Base-by-base conservation (phyloP, 2,329 filamentous ascomycete species). In the Emmonsia crescens region DNA sequence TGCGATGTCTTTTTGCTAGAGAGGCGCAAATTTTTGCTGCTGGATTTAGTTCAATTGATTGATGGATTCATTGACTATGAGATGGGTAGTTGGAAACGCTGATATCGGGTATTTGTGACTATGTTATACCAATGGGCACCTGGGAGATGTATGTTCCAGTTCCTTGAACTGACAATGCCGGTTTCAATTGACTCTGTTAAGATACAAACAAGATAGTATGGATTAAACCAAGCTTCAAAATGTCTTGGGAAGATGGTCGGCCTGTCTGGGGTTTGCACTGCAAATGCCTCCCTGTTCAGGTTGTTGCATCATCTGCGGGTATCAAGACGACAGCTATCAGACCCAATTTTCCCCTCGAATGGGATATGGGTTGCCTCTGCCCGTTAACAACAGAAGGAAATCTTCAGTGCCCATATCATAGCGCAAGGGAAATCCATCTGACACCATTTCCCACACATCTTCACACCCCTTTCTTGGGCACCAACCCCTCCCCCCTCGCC, bases 401-500 rank as follows among this genome's bases (percentile, higher is more conserved):
- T 44, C 16, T n/a, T 36, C 33, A 36, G 33, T 5, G 5, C 3
- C 33, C 33, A 36, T n/a, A n/a, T 36, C 33, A 36, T 36, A 36
- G 33, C 9, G 10, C 33, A 36, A 10, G 33, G 10, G 33, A 36
- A 36, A 44, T n/a, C 42, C 42, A 21, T 21, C 16, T 5, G 14
- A 44, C 14, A 12, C 19, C 5, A 8, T 8, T 44, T n/a, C 40
- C 40, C 16, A n/a, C 19, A 16, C 21, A 24, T 16, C 8, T n/a
- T 52, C 49, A 52, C 19, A n/a, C 21, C 42, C n/a, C 19, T 44
- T 59, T 21, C 46, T 36, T 44, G 29, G 42, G 57, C 19, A 44
- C 36, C 27, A 38, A 10, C 0, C 57, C 65, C n/a, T 65, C 55
- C 14, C 64, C 66, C 57, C 72, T 71, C 46, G 68, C 54, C 40